phyloP scores from a whole-genome alignment of 163 green algal species.

The Scenedesmus sp. region DNA sequence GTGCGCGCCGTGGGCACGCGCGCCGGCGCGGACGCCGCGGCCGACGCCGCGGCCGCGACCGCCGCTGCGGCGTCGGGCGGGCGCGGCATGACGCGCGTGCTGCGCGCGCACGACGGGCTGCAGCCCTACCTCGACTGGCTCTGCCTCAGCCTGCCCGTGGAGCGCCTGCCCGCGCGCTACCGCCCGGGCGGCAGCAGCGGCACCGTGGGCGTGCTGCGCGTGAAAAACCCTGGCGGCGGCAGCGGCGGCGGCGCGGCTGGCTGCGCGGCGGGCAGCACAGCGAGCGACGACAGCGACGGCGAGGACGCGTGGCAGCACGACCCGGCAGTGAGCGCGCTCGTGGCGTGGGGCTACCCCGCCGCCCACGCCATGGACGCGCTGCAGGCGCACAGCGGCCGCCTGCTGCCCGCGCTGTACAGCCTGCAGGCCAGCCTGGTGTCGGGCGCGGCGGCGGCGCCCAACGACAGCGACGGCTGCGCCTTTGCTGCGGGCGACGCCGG shows the following conservation, averaged over 20 bases:
- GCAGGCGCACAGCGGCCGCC: constrained; percentile 40
- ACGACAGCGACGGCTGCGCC: not conserved
- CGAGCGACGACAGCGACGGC: not conserved
- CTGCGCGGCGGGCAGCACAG: not conserved
- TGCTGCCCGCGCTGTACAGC: constrained; percentile 38
- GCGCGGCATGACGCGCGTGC: constrained; percentile 14
- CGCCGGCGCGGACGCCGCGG: constrained; percentile 14
- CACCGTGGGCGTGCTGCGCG: constrained; percentile 17
- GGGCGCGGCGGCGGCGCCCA: not conserved
- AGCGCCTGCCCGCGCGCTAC: constrained; percentile 64
- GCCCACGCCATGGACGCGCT: constrained; percentile 48
- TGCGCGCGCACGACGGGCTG: constrained; percentile 18
- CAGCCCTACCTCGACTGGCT: constrained; percentile 76
- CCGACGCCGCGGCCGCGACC: constrained; percentile 10
- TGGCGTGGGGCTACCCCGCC: constrained; percentile 52
- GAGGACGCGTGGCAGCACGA: not conserved
- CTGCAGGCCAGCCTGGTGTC: constrained; percentile 44
- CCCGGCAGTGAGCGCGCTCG: constrained; percentile 42
- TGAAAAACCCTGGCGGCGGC: not conserved
- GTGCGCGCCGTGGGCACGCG: constrained; percentile 12
- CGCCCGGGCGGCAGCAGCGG: constrained; percentile 46
- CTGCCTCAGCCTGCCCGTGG: constrained; percentile 69
- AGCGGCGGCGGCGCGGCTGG: no score
- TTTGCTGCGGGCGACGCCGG: not conserved
- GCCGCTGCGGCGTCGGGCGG: constrained; percentile 9